Evolutionary conservation across 139 green algal genomes (phyloP).

Genomic region (Chlorella sorokiniana): DNA sequence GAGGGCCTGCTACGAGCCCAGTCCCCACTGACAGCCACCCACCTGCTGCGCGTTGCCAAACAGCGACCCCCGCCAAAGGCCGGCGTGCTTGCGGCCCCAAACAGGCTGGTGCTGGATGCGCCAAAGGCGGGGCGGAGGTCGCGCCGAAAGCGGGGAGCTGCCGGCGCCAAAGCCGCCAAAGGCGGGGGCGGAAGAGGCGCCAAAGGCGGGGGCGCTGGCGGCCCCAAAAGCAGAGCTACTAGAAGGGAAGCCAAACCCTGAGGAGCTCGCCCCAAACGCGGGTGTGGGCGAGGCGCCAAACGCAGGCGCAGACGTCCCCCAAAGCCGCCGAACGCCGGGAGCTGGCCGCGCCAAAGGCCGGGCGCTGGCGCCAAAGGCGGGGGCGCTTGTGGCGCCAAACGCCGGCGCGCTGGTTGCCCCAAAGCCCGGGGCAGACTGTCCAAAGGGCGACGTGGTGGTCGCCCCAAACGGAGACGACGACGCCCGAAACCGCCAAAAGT

Average conservation of each 20-base stretch:
- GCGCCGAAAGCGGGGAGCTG: no score
- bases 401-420: slow-evolving; percentile 28
- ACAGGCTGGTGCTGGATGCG: slow-evolving; percentile 1
- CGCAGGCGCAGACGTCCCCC: neutral
- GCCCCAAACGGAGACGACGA: slow-evolving; percentile 55
- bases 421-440: slow-evolving; percentile 24
- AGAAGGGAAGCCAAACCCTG: slow-evolving; percentile 55
- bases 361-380: slow-evolving; percentile 36
- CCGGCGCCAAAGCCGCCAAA: slow-evolving; percentile 68
- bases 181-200: slow-evolving; percentile 37
- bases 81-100: slow-evolving; percentile 24
- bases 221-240: no score
- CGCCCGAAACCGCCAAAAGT: slow-evolving; percentile 26
- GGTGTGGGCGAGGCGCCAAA: slow-evolving; percentile 50
- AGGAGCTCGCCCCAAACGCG: slow-evolving; percentile 57
- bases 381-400: slow-evolving; percentile 35
- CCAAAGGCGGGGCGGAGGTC: slow-evolving; percentile 41
- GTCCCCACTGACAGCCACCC: neutral
- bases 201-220: slow-evolving; percentile 57
- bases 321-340: neutral
- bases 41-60: slow-evolving; percentile 3
- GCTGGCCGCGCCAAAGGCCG: slow-evolving; percentile 55
- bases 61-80: slow-evolving; percentile 24
- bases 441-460: slow-evolving; percentile 19
- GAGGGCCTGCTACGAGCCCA: neutral